Conservation (phyloP, 2,329 filamentous ascomycete species). For the Lasiodiplodia theobromae region DNA sequence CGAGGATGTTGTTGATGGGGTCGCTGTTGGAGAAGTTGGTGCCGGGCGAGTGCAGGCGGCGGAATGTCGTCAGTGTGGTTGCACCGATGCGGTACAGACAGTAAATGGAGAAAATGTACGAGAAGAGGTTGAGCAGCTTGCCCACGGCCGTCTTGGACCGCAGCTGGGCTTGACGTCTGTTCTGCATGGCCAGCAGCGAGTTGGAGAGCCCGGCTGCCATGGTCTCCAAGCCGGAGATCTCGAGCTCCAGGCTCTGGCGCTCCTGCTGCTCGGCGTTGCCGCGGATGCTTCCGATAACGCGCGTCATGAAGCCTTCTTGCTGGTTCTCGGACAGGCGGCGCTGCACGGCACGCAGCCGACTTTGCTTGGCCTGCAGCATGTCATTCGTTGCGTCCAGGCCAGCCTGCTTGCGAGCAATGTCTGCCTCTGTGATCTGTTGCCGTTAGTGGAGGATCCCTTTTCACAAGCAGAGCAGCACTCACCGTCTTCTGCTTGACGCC, state of each 20-base stretch:
- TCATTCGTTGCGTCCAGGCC: conserved; percentile 81
- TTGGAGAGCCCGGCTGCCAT: conserved; percentile 77
- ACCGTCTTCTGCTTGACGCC: conserved; percentile 67
- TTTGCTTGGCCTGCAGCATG: conserved; percentile 78
- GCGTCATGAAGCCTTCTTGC: conserved; percentile 70
- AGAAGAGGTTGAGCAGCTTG: conserved; percentile 66
- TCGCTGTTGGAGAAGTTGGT: conserved; percentile 73
- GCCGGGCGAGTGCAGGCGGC: conserved; percentile 54
- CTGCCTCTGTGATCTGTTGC: conserved; percentile 68
- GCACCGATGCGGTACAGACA: conserved; percentile 83
- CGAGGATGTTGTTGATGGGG: conserved; percentile 83
- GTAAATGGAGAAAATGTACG: conserved; percentile 78
- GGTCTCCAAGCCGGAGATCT: conserved; percentile 79
- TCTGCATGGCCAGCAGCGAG: conserved; percentile 69
- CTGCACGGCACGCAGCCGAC: conserved; percentile 73
- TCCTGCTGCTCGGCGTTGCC: conserved; percentile 65
- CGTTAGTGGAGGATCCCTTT: conserved; percentile 10
- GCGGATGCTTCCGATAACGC: conserved; percentile 75
- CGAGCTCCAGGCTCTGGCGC: conserved; percentile 67
- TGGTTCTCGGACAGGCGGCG: conserved; percentile 63
- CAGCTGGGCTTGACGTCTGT: conserved; percentile 68
- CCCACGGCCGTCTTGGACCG: conserved; percentile 73
- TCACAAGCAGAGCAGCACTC: conserved; percentile 34
- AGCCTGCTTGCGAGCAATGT: conserved; percentile 78
- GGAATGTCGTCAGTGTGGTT: conserved; percentile 71